Conservation (phyloP, 768 basidiomycete species). For the Xanthoconium stramineum region DNA sequence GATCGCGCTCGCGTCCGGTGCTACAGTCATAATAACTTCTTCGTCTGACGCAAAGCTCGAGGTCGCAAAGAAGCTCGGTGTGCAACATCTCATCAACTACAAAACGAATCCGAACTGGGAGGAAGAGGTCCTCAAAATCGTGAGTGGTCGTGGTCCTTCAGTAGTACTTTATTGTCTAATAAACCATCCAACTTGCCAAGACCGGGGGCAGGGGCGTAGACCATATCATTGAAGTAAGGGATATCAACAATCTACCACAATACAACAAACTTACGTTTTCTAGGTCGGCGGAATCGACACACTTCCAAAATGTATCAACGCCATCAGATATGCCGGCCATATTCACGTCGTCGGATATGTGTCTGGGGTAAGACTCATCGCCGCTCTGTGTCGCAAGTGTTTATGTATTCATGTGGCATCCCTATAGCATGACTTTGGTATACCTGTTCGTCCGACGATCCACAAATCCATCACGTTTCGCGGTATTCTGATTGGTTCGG, state of each 20-base stretch:
- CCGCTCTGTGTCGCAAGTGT: no score
- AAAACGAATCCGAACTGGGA: constrained; percentile 57
- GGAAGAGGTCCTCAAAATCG: constrained; percentile 45
- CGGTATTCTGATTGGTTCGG: constrained; percentile 55
- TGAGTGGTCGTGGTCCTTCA: constrained; percentile 22
- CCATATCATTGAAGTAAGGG: constrained; percentile 30
- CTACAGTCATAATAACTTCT: constrained; percentile 63
- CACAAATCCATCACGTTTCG: constrained; percentile 41
- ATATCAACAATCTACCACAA: no score
- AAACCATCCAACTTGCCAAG: constrained; percentile 15
- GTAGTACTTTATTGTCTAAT: neutral
- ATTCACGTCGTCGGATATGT: constrained; percentile 53
- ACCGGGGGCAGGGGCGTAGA: constrained; percentile 32
- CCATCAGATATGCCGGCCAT: constrained; percentile 40
- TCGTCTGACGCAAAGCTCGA: constrained; percentile 64
- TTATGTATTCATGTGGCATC: no score
- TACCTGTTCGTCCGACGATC: constrained; percentile 36
- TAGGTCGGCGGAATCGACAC: constrained; percentile 58
- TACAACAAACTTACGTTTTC: neutral
- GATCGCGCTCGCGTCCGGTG: constrained; percentile 60
- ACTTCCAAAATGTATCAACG: constrained; percentile 40
- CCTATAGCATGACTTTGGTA: constrained; percentile 11
- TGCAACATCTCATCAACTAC: constrained; percentile 60
- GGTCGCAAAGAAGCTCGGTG: constrained; percentile 49
- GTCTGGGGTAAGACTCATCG: constrained; percentile 38